These are phyloP conservation scores for Paramecium pentaurelia DNA, from an alignment of 73 alveolate species.

Conservation along the genomic window DNA sequence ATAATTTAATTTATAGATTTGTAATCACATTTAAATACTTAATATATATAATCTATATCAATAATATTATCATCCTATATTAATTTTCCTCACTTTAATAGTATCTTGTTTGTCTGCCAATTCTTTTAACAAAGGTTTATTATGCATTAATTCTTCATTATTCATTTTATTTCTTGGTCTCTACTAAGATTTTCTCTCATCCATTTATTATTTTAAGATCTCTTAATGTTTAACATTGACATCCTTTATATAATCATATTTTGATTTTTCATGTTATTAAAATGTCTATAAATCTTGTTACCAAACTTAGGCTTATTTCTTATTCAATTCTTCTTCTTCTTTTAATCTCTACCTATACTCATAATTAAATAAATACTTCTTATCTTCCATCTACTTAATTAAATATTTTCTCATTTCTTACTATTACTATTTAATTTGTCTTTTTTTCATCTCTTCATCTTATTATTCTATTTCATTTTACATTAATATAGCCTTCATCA, in stretches of 20 bases:
- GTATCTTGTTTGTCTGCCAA: constrained; percentile 49
- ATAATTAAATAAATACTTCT: not conserved
- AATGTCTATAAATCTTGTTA: constrained; percentile 24
- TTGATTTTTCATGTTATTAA: constrained; percentile 39
- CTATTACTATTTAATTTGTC: not conserved
- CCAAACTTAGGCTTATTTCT: constrained; percentile 58
- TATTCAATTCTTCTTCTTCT: constrained; percentile 47
- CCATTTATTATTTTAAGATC: constrained; percentile 48
- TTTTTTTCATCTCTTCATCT: constrained; percentile 42
- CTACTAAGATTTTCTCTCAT: constrained; percentile 33
- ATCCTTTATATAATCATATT: constrained; percentile 50
- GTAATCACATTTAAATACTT: not conserved
- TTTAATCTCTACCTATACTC: not conserved
- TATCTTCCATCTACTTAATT: constrained; percentile 56
- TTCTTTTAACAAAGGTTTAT: constrained; percentile 53
- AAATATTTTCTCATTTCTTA: constrained; percentile 58
- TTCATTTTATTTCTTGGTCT: constrained; percentile 53
- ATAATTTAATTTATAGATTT: constrained; percentile 34
- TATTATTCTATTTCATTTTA: constrained; percentile 38
- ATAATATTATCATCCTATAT: not conserved
- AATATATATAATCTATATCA: not conserved
- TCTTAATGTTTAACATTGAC: constrained; percentile 53
- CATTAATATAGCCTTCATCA: constrained; percentile 48
- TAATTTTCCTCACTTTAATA: constrained; percentile 8
- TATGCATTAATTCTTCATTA: constrained; percentile 49